Conservation (phyloP, 164 flowering plant species). For the Vitis rotundifolia region DNA sequence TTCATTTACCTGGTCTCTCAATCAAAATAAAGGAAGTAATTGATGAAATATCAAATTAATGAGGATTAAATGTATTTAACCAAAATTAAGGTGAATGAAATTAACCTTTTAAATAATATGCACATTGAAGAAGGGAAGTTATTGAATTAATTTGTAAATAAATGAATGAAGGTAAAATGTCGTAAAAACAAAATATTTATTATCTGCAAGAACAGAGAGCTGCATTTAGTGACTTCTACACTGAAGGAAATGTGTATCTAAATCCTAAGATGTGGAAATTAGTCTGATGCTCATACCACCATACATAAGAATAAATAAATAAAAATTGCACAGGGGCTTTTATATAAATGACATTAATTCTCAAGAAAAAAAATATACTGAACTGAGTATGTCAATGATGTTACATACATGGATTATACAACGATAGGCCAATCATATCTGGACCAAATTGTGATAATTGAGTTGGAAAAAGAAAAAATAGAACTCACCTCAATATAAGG, state of each 20-base stretch:
- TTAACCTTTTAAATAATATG: not conserved
- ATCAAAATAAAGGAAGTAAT: too few species aligned
- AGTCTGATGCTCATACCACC: too few species aligned
- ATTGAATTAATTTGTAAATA: not conserved
- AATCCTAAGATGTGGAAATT: too few species aligned
- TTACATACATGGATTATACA: conserved; percentile 13
- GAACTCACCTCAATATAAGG: conserved; percentile 15
- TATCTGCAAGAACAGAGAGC: not conserved
- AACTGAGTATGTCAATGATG: not conserved
- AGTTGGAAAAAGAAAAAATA: not conserved
- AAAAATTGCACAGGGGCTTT: too few species aligned
- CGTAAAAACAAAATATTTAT: not conserved
- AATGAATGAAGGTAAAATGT: not conserved
- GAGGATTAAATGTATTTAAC: too few species aligned
- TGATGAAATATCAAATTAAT: too few species aligned
- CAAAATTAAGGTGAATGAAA: too few species aligned
- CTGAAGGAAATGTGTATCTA: too few species aligned
- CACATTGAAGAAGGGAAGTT: not conserved
- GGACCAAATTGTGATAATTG: not conserved
- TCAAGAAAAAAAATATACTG: not conserved
- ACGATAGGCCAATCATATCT: not conserved
- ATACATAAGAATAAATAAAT: too few species aligned
- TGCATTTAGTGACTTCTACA: too few species aligned
- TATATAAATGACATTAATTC: too few species aligned
- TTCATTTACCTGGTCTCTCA: too few species aligned